phyloP scores from a whole-genome alignment of 2,329 filamentous ascomycete genomes.

The Stemphylium lycopersici region DNA sequence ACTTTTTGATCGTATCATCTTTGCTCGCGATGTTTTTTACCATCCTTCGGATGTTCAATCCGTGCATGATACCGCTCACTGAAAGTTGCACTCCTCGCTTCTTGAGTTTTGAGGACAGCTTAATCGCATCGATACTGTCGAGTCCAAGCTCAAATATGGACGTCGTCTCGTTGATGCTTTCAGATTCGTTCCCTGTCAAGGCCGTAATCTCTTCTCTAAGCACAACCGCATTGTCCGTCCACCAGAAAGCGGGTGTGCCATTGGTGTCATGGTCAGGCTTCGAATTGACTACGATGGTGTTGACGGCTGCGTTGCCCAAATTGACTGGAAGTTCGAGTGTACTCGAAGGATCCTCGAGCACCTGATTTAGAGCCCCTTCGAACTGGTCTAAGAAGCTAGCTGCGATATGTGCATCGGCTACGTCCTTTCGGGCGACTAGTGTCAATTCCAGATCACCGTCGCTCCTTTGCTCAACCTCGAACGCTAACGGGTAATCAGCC shows the following conservation, averaged over 20 bases:
- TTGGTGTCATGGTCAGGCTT: neutral
- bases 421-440: slow-evolving; percentile 63
- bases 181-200: slow-evolving; percentile 62
- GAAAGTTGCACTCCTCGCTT: slow-evolving; percentile 65
- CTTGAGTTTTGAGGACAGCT: slow-evolving; percentile 74
- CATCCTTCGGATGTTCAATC: slow-evolving; percentile 71
- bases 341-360: slow-evolving; percentile 43
- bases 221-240: slow-evolving; percentile 60
- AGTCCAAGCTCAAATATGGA: slow-evolving; percentile 83
- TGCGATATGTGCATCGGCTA: slow-evolving; percentile 47
- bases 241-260: slow-evolving; percentile 56
- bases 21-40: slow-evolving; percentile 32
- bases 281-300: neutral
- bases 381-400: slow-evolving; percentile 53
- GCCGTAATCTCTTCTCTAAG: slow-evolving; percentile 68
- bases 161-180: slow-evolving; percentile 62
- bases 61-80: slow-evolving; percentile 78
- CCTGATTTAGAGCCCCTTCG: slow-evolving; percentile 45
- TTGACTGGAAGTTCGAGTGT: slow-evolving; percentile 15
- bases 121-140: slow-evolving; percentile 92
- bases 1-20: neutral
- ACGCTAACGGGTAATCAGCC: slow-evolving; percentile 76
- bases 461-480: slow-evolving; percentile 69
- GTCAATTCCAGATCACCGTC: slow-evolving; percentile 61
- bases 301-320: neutral